These are phyloP conservation scores for Penicillium frequentans DNA, from an alignment of 2,329 filamentous ascomycete species.

Conservation along the genomic window DNA sequence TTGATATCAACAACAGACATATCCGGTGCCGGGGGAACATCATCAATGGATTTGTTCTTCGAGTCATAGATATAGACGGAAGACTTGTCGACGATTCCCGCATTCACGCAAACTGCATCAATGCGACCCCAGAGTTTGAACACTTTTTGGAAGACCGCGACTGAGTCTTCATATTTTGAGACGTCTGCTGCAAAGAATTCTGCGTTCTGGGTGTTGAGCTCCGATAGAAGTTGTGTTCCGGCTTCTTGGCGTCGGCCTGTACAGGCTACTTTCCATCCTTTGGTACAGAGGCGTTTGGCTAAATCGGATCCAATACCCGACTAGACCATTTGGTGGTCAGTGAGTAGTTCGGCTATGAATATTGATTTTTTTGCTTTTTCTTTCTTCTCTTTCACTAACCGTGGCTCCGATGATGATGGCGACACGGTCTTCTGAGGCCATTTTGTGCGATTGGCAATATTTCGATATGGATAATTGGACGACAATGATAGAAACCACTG, in stretches of 20 bases:
- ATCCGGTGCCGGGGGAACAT: constrained; percentile 48
- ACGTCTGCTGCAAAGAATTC: constrained; percentile 51
- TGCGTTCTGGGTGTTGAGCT: constrained; percentile 30
- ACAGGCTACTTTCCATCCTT: constrained; percentile 35
- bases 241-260: constrained; percentile 40
- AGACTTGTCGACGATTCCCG: constrained; percentile 50
- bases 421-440: constrained; percentile 27
- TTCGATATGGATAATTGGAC: background rate
- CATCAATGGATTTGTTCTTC: constrained; percentile 25
- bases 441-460: background rate
- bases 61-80: constrained; percentile 48
- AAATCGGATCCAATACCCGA: constrained; percentile 51
- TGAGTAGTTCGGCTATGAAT: background rate
- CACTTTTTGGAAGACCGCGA: constrained; percentile 43
- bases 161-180: constrained; percentile 48
- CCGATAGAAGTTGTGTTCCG: constrained; percentile 36
- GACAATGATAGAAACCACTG: background rate
- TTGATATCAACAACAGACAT: constrained; percentile 50
- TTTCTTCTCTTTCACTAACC: constrained; percentile 28
- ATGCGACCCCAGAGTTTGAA: constrained; percentile 48
- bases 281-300: constrained; percentile 34
- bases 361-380: background rate
- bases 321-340: constrained; percentile 27
- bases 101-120: constrained; percentile 53
- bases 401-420: constrained; percentile 45